Evolutionary conservation across 441 rosid species (phyloP).

Genomic region (Syzygium syzygioides): DNA sequence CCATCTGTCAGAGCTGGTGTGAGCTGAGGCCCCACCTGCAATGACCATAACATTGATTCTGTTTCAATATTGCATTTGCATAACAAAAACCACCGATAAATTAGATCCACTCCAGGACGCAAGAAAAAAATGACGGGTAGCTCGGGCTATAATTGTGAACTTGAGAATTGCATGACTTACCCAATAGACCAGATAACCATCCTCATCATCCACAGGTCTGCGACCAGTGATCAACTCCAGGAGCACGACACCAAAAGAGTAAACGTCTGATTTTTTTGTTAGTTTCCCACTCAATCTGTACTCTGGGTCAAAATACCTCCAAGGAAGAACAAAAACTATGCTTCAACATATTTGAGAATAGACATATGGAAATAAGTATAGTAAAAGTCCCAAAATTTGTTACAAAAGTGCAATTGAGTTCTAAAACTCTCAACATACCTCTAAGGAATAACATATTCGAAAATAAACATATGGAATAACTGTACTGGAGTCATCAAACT

Average conservation of each 20-base stretch:
- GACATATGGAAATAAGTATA: too few relatives aligned
- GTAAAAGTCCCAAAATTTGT: too few relatives aligned
- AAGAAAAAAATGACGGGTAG: neutral
- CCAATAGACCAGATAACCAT: conserved; percentile 89
- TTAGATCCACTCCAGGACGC: neutral
- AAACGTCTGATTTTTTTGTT: conserved; percentile 36
- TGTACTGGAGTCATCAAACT: too few relatives aligned
- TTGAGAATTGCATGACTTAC: conserved; percentile 27
- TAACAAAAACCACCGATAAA: too few relatives aligned
- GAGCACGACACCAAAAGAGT: conserved; percentile 66
- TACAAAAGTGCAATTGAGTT: too few relatives aligned
- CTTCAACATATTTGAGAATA: neutral
- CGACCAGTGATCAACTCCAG: conserved; percentile 89
- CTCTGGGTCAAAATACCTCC: conserved; percentile 87
- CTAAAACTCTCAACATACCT: too few relatives aligned
- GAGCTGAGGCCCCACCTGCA: conserved; percentile 77
- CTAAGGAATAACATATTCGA: too few relatives aligned
- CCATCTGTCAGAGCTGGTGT: conserved; percentile 14
- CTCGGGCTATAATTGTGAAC: neutral
- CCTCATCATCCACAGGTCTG: conserved; percentile 58
- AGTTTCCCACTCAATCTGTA: conserved; percentile 81
- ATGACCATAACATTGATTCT: neutral
- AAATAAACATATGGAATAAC: too few relatives aligned
- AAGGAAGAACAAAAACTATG: neutral
- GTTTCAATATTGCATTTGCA: neutral